Evolutionary conservation across 352 stramenopile species (phyloP).

Genomic region (Phytophthora foliorum): DNA sequence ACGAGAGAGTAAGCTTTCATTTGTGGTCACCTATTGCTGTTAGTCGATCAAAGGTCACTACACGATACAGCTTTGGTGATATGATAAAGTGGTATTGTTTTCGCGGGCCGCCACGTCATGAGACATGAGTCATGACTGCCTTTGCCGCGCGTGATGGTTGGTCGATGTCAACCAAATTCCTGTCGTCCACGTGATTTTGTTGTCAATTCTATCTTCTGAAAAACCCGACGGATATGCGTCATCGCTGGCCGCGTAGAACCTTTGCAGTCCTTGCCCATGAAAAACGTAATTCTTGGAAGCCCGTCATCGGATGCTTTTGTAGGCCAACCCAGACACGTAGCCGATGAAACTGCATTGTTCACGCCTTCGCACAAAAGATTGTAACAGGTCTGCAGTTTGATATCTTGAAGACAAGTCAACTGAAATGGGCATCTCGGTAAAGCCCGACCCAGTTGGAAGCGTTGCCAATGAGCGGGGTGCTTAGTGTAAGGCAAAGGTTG

Average conservation of each 20-base stretch:
- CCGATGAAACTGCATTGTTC: slow-evolving; percentile 11
- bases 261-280: slow-evolving; percentile 19
- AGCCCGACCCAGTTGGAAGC: slow-evolving; percentile 10
- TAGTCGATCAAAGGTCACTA: no score
- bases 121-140: background rate
- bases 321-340: slow-evolving; percentile 4
- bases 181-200: slow-evolving; percentile 12
- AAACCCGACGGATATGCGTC: slow-evolving; percentile 6
- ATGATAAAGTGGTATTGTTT: background rate
- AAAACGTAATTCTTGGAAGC: slow-evolving; percentile 14
- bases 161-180: slow-evolving; percentile 15
- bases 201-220: slow-evolving; percentile 1
- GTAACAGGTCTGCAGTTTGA: slow-evolving; percentile 17
- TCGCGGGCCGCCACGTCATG: background rate
- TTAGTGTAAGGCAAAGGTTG: background rate
- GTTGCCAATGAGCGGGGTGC: background rate
- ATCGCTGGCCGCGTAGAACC: slow-evolving; percentile 1
- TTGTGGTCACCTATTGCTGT: background rate
- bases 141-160: slow-evolving; percentile 11
- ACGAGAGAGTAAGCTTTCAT: background rate
- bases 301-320: background rate
- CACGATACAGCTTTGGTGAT: no score
- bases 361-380: slow-evolving; percentile 13
- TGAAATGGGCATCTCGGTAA: slow-evolving; percentile 8
- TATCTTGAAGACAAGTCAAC: slow-evolving; percentile 10